phyloP scores from a whole-genome alignment of 371 early-diverging fungal genomes.

The Saksenaea oblongispora region DNA sequence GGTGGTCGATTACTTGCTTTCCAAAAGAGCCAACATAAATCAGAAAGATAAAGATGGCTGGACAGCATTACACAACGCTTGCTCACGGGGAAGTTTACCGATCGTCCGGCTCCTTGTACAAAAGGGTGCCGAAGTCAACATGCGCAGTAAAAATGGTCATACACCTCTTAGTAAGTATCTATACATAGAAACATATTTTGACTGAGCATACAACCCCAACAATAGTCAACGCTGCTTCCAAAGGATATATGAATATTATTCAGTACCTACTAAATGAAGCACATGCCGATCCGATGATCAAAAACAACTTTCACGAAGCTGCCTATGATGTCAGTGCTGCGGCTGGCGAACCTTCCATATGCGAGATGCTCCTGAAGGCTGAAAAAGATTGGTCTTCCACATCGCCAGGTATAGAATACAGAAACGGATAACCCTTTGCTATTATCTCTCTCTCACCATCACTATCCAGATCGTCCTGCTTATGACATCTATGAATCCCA shows the following conservation, averaged over 20 bases:
- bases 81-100: slow-evolving; percentile 61
- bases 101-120: slow-evolving; percentile 63
- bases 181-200: not conserved
- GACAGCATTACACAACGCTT: slow-evolving; percentile 85
- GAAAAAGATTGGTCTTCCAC: slow-evolving; percentile 49
- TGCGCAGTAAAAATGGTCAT: slow-evolving; percentile 67
- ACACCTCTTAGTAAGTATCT: slow-evolving; percentile 74
- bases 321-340: slow-evolving; percentile 85
- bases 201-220: not conserved
- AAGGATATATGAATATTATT: slow-evolving; percentile 68
- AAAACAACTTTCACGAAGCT: slow-evolving; percentile 72
- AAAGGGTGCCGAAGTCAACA: slow-evolving; percentile 60
- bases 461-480: slow-evolving; percentile 7
- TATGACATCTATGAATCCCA: slow-evolving; percentile 62
- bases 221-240: slow-evolving; percentile 78
- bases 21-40: slow-evolving; percentile 63
- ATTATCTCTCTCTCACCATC: not conserved
- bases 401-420: not conserved
- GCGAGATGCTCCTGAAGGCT: slow-evolving; percentile 66
- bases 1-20: slow-evolving; percentile 67
- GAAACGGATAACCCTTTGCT: not conserved
- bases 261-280: slow-evolving; percentile 65
- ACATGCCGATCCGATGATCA: slow-evolving; percentile 65
- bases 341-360: slow-evolving; percentile 62
- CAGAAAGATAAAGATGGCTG: slow-evolving; percentile 83